phyloP scores from a whole-genome alignment of 495 filamentous ascomycete genomes.

The Thozetella sp. region DNA sequence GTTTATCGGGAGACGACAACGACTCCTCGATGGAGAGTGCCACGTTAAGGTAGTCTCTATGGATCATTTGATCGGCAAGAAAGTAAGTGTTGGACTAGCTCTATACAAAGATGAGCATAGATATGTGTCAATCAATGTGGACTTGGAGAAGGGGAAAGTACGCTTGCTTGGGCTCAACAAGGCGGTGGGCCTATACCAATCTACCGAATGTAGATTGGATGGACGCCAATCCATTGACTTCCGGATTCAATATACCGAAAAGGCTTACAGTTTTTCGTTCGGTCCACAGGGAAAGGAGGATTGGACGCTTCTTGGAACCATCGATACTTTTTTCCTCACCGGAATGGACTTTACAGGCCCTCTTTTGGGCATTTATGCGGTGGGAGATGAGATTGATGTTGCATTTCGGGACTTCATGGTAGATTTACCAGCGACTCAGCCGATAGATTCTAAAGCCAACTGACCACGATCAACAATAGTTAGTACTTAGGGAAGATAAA shows the following conservation, averaged over 20 bases:
- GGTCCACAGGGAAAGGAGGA: neutral
- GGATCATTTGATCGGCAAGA: neutral
- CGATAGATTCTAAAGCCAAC: too few species aligned
- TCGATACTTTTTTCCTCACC: neutral
- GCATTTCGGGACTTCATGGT: neutral
- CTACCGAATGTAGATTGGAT: neutral
- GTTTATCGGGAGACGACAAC: neutral
- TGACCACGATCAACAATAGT: too few species aligned
- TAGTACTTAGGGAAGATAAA: too few species aligned
- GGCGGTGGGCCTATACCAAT: neutral
- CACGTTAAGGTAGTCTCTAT: neutral
- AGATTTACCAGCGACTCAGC: too few species aligned
- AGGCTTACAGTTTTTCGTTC: neutral
- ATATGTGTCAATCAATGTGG: neutral
- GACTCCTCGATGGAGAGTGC: neutral
- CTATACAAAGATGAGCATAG: constrained; percentile 1
- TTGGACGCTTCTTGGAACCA: neutral
- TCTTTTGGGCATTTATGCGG: neutral
- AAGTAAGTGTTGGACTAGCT: neutral
- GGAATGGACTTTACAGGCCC: neutral
- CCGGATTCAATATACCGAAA: neutral
- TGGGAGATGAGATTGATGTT: neutral
- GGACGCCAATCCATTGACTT: neutral
- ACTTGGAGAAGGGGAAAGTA: neutral
- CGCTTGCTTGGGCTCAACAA: neutral